Evolutionary conservation across 78 protist species (phyloP).

Genomic region (Dictyostelium discoideum): DNA sequence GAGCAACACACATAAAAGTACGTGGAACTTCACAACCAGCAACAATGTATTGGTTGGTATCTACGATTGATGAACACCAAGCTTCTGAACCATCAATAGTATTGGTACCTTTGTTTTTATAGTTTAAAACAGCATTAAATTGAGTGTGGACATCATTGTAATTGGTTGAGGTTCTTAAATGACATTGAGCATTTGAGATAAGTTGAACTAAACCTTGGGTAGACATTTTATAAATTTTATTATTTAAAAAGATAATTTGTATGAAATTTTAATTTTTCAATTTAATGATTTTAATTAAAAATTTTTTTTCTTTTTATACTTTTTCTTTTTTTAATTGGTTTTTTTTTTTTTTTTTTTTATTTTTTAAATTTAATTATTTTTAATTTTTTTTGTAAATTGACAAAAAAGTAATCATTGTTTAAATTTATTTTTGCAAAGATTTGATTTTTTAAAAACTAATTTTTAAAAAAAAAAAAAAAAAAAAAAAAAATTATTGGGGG

Average conservation of each 20-base stretch:
- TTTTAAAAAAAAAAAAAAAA: too few species aligned
- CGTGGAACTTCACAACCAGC: constrained; percentile 17
- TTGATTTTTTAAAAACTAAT: too few species aligned
- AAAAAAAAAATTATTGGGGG: too few species aligned
- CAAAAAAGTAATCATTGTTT: too few species aligned
- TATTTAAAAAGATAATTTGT: background rate
- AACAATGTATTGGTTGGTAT: constrained; percentile 34
- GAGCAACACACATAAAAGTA: background rate
- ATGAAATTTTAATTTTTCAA: background rate
- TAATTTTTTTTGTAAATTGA: too few species aligned
- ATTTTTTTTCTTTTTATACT: background rate
- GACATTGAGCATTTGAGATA: background rate
- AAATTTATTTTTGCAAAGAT: too few species aligned
- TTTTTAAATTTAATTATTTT: too few species aligned
- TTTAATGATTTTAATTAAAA: too few species aligned
- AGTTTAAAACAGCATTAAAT: background rate
- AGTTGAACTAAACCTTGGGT: background rate
- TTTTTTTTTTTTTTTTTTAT: too few species aligned
- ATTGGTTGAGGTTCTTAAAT: constrained; percentile 13
- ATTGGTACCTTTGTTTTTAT: background rate
- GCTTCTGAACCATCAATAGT: constrained; percentile 22
- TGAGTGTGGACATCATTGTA: background rate
- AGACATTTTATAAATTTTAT: background rate
- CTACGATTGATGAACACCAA: constrained; percentile 18
- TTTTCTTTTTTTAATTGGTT: too few species aligned